Conservation (phyloP, 805 yeast species). For the Cyberlindnera euphorbiiphila region DNA sequence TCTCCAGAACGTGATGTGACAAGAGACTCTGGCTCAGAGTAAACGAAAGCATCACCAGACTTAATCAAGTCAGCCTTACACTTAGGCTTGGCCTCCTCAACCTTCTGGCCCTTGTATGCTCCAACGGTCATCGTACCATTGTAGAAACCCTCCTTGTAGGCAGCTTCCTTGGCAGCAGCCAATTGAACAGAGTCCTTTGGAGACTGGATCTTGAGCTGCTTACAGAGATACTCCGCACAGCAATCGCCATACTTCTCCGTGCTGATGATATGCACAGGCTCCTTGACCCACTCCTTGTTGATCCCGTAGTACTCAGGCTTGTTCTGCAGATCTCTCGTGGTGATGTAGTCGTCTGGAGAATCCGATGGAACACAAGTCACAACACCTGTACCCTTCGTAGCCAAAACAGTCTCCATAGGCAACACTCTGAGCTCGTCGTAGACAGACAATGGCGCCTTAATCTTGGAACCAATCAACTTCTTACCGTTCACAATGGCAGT, state of each 20-base stretch:
- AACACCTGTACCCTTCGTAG: constrained; percentile 97
- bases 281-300: constrained; percentile 82
- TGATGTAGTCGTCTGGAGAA: constrained; percentile 95
- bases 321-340: constrained; percentile 75
- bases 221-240: constrained; percentile 80
- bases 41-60: constrained; percentile 76
- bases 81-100: constrained; percentile 85
- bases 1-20: constrained; percentile 96
- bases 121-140: constrained; percentile 82
- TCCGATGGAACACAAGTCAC: constrained; percentile 99
- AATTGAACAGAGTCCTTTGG: constrained; percentile 87
- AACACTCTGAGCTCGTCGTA: constrained; percentile 71
- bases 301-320: constrained; percentile 90
- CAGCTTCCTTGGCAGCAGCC: constrained; percentile 88
- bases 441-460: constrained; percentile 77
- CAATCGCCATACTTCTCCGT: constrained; percentile 86
- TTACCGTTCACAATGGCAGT: constrained; percentile 61
- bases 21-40: constrained; percentile 88
- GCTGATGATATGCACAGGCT: constrained; percentile 66
- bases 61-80: constrained; percentile 79
- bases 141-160: constrained; percentile 96
- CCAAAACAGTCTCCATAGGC: constrained; percentile 97
- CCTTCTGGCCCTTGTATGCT: constrained; percentile 81
- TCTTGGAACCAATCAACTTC: constrained; percentile 77
- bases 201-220: constrained; percentile 85